Base-by-base conservation (phyloP, 2,329 filamentous ascomycete genomes). In the Hypoxylon sp. region DNA sequence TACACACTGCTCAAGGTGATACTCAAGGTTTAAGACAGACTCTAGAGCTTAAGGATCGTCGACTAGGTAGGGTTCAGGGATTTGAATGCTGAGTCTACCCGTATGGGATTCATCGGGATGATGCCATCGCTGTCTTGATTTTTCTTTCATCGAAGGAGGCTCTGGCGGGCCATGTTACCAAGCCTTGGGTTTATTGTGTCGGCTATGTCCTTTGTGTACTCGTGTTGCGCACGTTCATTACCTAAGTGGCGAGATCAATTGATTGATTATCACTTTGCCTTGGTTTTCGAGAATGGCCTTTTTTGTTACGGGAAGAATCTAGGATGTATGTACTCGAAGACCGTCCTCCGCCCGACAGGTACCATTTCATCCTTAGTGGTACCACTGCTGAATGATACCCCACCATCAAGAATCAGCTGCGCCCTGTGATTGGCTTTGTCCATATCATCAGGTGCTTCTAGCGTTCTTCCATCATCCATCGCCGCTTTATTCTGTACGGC, bases 401-500 rank as follows among this genome's bases (percentile, higher is more conserved):
- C 67, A 67, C 67, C 46, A 46, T n/a, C 25, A 51, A 34, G 56
- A 48, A 52, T 25, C 45, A 52, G 59, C 34, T 55, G 49, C 13
- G 34, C 38, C 32, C 17, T 25, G 41, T 71, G 65, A 71, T 71
- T 71, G 68, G 66, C 63, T 62, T 70, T 57, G 57, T 59, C 34
- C 57, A 52, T 49, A 65, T 60, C 55, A 62, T 70, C 70, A 72
- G 70, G 70, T 69, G 68, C 68, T 72, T 69, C 68, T 70, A 68
- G 68, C 53, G 70, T 73, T 75, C 68, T 75, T 73, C 73, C 69
- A 74, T 71, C 61, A 71, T 73, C 65, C 60, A 53, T 74, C 67
- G 74, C 74, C 67, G 74, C 74, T 76, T 76, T 75, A 74, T 69
- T 60, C 62, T 62, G 65, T 50, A 68, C 65, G 68, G 65, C 56